Percentiles rank a stretch among this genome's conserved stretches.
These are phyloP conservation scores for Elymus sibiricus DNA, from an alignment of 176 grass and related monocot genomes.

Conservation along the genomic window DNA sequence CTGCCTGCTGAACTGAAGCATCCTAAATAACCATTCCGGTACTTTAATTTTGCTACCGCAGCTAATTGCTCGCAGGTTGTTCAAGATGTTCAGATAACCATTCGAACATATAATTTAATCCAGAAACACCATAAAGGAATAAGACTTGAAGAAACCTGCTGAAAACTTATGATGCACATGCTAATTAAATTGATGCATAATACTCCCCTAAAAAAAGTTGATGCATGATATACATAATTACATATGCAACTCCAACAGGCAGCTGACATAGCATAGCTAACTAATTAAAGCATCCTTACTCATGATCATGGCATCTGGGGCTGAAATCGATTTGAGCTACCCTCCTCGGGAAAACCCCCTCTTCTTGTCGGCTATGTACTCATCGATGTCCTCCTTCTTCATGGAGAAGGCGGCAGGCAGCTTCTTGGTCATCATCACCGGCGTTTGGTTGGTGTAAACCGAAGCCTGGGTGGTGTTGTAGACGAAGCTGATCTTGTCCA, in stretches of 20 bases:
- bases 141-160: background rate
- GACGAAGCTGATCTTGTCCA: constrained; percentile 16
- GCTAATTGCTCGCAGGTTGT: too few species aligned
- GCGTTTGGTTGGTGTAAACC: background rate
- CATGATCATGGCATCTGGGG: background rate
- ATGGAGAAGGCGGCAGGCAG: background rate
- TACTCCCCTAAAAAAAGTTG: background rate
- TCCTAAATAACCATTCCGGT: too few species aligned
- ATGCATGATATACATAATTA: background rate
- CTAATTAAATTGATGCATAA: background rate
- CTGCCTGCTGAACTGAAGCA: too few species aligned
- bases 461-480: background rate
- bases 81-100: too few species aligned
- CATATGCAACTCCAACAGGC: background rate
- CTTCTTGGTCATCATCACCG: background rate
- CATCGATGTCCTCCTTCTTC: background rate
- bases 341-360: background rate
- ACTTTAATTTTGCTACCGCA: too few species aligned
- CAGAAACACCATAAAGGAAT: background rate
- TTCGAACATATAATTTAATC: background rate
- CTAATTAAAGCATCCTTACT: background rate
- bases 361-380: constrained; percentile 1
- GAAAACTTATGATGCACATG: background rate
- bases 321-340: background rate
- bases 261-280: background rate